Evolutionary conservation across 176 grass and related monocot genomes (phyloP).

Genomic region (Bolboschoenus planiculmis): DNA sequence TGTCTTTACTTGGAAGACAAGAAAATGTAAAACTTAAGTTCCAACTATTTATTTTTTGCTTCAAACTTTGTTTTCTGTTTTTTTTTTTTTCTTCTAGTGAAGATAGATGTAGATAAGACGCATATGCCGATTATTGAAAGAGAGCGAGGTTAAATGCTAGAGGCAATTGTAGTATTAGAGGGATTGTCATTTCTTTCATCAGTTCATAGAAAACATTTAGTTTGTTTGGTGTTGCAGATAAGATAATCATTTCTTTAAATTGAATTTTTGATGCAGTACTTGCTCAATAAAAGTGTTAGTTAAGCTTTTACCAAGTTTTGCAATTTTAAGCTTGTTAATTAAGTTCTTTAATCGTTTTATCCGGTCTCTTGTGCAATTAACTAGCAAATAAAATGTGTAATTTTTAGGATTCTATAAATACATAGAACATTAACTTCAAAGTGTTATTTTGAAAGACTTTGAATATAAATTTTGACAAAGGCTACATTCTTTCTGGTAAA

Average conservation of each 20-base stretch:
- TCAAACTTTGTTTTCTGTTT: neutral
- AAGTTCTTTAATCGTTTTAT: neutral
- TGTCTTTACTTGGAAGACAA: slow-evolving; percentile 34
- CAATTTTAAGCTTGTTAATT: neutral
- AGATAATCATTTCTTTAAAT: neutral
- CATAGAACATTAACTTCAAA: neutral
- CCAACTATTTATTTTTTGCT: neutral
- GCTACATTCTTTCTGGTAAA: neutral
- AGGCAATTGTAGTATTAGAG: neutral
- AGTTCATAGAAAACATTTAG: neutral
- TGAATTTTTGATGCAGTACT: neutral
- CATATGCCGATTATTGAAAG: neutral
- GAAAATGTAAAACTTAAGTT: slow-evolving; percentile 18
- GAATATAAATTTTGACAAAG: neutral
- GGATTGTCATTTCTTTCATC: neutral
- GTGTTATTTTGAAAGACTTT: neutral
- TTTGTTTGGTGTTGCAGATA: neutral
- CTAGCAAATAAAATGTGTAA: neutral
- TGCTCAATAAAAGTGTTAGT: neutral
- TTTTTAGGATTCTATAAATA: neutral
- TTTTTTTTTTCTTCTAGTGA: neutral
- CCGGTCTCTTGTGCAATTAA: neutral
- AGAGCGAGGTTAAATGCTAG: neutral
- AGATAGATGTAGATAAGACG: neutral
- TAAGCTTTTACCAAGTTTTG: neutral